Conservation (phyloP, 1,139 yeast genomes). For the Blastobotrys malaysiensis region DNA sequence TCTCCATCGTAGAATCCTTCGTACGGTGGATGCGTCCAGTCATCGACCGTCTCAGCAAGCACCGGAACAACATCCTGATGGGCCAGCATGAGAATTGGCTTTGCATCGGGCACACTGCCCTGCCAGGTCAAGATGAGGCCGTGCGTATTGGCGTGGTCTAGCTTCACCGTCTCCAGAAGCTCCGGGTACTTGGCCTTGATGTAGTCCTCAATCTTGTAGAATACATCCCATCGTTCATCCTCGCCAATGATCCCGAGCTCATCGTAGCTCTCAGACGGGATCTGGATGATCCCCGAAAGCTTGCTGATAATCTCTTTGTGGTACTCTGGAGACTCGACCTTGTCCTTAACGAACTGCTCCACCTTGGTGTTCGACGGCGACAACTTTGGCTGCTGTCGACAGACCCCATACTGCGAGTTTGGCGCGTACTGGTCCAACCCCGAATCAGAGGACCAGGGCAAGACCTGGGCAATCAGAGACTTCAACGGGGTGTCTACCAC, state of each 20-base stretch:
- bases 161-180: slow-evolving; percentile 45
- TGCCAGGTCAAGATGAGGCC: slow-evolving; percentile 68
- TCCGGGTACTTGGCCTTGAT: slow-evolving; percentile 55
- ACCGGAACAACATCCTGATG: slow-evolving; percentile 86
- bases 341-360: slow-evolving; percentile 6
- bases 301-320: slow-evolving; percentile 23
- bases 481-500: background rate
- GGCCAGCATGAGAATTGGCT: slow-evolving; percentile 66
- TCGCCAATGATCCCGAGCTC: slow-evolving; percentile 42
- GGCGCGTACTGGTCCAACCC: background rate
- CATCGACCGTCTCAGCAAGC: slow-evolving; percentile 47
- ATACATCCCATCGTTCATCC: slow-evolving; percentile 38
- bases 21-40: slow-evolving; percentile 70
- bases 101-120: slow-evolving; percentile 42
- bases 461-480: background rate
- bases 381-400: slow-evolving; percentile 7
- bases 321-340: slow-evolving; percentile 10
- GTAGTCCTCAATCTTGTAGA: slow-evolving; percentile 49
- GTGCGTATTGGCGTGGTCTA: slow-evolving; percentile 56
- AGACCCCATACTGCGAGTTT: slow-evolving; percentile 4
- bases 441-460: background rate
- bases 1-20: slow-evolving; percentile 61
- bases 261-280: slow-evolving; percentile 62
- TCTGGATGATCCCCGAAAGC: slow-evolving; percentile 51
- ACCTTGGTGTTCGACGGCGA: slow-evolving; percentile 7